A percentile compares a stretch with the other conserved stretches of the same genome.
These are phyloP conservation scores for Clitoria ternatea DNA, from an alignment of 306 rosid genomes.

Conservation along the genomic window DNA sequence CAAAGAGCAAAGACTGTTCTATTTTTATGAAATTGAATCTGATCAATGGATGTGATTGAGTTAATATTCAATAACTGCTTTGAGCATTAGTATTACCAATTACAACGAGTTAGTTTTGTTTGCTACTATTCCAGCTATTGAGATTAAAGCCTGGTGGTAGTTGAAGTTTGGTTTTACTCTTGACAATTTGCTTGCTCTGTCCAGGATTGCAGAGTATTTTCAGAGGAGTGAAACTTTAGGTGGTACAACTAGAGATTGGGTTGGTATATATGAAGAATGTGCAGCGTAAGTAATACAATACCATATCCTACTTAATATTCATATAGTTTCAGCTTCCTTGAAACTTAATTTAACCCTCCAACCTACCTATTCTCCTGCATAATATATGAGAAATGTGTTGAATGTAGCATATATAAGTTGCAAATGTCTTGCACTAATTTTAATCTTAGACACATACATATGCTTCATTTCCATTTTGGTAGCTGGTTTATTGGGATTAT, in stretches of 20 bases:
- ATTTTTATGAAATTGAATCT: not conserved
- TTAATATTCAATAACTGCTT: not conserved
- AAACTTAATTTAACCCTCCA: not conserved
- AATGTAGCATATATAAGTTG: not conserved
- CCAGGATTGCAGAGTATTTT: conserved; percentile 93
- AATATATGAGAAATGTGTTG: conserved; percentile 1
- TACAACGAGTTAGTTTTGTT: conserved; percentile 7
- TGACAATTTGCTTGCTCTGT: conserved; percentile 24
- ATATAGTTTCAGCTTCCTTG: conserved; percentile 10
- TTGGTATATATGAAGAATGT: conserved; percentile 92
- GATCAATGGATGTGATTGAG: not conserved
- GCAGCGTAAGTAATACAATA: conserved; percentile 55
- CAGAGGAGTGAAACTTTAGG: conserved; percentile 89
- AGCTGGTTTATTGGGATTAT: too few species aligned
- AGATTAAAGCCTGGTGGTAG: conserved; percentile 1
- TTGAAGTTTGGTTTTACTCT: not conserved
- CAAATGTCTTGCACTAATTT: not conserved
- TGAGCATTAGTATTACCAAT: not conserved
- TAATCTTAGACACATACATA: not conserved
- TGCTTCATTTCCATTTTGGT: too few species aligned
- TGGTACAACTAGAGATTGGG: conserved; percentile 88
- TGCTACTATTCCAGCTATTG: too few species aligned
- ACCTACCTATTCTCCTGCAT: not conserved
- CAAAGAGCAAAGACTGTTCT: not conserved
- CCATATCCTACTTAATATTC: conserved; percentile 18